Evolutionary conservation across 371 early-diverging fungal species (phyloP).

Genomic region (Haplosporangium sp.): DNA sequence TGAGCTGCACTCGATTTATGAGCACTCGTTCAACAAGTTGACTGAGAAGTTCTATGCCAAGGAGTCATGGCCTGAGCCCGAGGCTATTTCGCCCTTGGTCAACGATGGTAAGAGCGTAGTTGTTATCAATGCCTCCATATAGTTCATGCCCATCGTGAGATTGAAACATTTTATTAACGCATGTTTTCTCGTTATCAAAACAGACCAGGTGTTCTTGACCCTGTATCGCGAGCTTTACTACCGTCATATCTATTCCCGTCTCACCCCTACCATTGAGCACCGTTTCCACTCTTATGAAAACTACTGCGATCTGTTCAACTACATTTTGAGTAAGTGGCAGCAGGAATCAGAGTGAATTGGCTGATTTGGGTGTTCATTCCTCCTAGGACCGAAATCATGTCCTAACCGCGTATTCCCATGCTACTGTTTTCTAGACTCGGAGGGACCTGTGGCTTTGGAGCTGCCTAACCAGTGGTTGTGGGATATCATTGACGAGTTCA

Average conservation of each 20-base stretch:
- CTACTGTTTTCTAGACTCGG: conserved; percentile 66
- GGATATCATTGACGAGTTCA: conserved; percentile 99
- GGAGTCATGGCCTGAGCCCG: conserved; percentile 92
- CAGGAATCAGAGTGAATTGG: too few relatives aligned
- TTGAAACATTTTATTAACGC: not conserved
- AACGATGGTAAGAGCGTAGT: conserved; percentile 76
- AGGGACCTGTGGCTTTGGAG: conserved; percentile 86
- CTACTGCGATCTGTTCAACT: conserved; percentile 96
- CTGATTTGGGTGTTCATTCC: not conserved
- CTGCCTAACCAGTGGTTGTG: conserved; percentile 98
- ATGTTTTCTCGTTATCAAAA: not conserved
- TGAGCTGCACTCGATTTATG: conserved; percentile 90
- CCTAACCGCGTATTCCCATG: not conserved
- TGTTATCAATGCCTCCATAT: too few relatives aligned
- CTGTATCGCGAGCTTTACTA: conserved; percentile 96
- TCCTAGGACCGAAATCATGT: not conserved
- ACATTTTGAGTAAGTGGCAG: conserved; percentile 81
- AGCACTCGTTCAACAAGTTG: conserved; percentile 90
- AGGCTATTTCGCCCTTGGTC: conserved; percentile 83
- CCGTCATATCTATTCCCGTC: conserved; percentile 93
- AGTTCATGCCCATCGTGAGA: not conserved
- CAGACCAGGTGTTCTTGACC: conserved; percentile 90
- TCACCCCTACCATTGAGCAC: conserved; percentile 89
- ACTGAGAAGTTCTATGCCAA: conserved; percentile 93
- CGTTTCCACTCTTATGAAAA: conserved; percentile 94